These are phyloP conservation scores for Ustilago cynodontis DNA, from an alignment of 1,284 basidiomycete species.

Conservation along the genomic window DNA sequence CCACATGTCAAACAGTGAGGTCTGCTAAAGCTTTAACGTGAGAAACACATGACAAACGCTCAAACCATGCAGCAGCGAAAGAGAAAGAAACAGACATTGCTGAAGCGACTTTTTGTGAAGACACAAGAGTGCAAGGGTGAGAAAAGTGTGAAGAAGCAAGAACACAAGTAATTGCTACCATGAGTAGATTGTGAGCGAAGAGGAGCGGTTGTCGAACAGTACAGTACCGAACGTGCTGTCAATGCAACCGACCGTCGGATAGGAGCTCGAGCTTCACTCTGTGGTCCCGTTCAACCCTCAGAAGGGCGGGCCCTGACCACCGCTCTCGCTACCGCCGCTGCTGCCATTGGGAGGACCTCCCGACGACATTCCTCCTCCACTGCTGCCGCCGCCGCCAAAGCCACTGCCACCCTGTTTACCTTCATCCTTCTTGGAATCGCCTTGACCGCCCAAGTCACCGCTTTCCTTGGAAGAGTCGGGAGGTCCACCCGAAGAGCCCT, in stretches of 20 bases:
- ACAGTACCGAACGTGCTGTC: neutral
- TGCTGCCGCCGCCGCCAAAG: neutral
- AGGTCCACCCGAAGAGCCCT: constrained; percentile 3
- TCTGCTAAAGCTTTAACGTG: neutral
- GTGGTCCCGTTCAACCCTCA: neutral
- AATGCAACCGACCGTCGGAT: neutral
- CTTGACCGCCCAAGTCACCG: neutral
- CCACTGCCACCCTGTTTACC: no score
- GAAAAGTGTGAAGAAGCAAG: neutral
- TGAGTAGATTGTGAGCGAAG: neutral
- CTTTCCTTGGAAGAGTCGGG: neutral
- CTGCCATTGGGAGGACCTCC: no score
- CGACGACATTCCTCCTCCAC: no score
- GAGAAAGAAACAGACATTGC: neutral
- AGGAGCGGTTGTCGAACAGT: no score
- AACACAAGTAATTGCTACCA: neutral
- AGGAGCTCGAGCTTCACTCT: neutral
- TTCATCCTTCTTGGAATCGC: neutral
- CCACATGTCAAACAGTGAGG: neutral
- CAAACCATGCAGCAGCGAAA: neutral
- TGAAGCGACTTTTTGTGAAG: neutral
- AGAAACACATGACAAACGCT: neutral
- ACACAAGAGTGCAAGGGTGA: neutral
- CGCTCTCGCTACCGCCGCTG: neutral
- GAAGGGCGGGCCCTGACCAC: neutral